phyloP scores from a whole-genome alignment of 2,329 filamentous ascomycete species.

The Coccinonectria pachysandricola region DNA sequence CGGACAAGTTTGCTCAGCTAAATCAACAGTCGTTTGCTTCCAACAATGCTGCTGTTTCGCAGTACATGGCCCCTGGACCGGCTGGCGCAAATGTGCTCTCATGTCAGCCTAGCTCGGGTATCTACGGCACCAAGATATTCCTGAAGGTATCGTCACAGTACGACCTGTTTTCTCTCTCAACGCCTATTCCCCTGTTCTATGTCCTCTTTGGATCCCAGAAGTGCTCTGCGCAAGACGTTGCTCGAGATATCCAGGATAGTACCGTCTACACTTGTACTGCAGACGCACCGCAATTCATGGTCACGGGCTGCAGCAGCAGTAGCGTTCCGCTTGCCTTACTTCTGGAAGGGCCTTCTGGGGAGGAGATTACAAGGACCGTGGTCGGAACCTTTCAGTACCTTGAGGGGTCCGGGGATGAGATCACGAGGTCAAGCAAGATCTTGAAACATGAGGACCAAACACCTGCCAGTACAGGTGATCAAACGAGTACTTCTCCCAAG shows the following conservation, averaged over 20 bases:
- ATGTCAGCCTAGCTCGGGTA: constrained; percentile 59
- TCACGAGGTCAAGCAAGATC: constrained; percentile 28
- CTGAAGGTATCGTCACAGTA: constrained; percentile 67
- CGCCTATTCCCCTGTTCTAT: constrained; percentile 45
- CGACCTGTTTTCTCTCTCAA: constrained; percentile 53
- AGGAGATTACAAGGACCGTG: constrained; percentile 40
- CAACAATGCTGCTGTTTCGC: constrained; percentile 52
- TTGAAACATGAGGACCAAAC: constrained; percentile 27
- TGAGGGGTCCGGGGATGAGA: constrained; percentile 37
- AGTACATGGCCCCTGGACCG: constrained; percentile 52
- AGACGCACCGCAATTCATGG: constrained; percentile 54
- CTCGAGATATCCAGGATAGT: constrained; percentile 45
- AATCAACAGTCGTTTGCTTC: constrained; percentile 47
- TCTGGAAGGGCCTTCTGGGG: constrained; percentile 40
- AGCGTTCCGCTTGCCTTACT: constrained; percentile 46
- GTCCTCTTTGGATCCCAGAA: constrained; percentile 72
- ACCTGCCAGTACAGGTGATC: constrained; percentile 27
- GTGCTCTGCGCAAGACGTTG: constrained; percentile 49
- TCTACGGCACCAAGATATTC: constrained; percentile 58
- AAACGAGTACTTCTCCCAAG: constrained; percentile 33
- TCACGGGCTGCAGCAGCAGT: constrained; percentile 38
- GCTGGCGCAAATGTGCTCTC: constrained; percentile 62
- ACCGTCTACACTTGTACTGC: constrained; percentile 64
- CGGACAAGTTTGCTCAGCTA: constrained; percentile 41
- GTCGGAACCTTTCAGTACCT: constrained; percentile 39